phyloP scores from a whole-genome alignment of 2,329 filamentous ascomycete genomes.

The Lojkania enalia region DNA sequence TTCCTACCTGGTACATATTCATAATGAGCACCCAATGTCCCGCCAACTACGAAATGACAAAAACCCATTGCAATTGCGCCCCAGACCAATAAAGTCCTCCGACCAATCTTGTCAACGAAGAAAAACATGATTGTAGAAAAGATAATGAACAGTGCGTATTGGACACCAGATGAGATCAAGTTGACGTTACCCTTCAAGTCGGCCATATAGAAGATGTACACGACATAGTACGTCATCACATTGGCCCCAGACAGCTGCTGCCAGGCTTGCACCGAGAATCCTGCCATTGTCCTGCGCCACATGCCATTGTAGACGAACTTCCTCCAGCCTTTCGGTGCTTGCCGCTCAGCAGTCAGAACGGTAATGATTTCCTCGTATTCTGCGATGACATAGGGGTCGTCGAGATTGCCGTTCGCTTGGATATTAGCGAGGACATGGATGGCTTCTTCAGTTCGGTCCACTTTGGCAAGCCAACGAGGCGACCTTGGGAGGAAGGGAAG shows the following conservation, averaged over 20 bases:
- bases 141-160: conserved; percentile 50
- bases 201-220: conserved; percentile 65
- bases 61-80: conserved; percentile 50
- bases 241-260: conserved; percentile 49
- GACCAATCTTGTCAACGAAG: conserved; percentile 48
- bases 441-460: conserved; percentile 51
- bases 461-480: conserved; percentile 55
- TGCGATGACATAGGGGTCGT: conserved; percentile 53
- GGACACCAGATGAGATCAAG: conserved; percentile 44
- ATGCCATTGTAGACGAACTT: conserved; percentile 58
- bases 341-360: conserved; percentile 47
- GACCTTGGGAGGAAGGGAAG: conserved; percentile 53
- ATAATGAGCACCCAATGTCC: conserved; percentile 46
- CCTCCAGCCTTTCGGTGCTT: conserved; percentile 45
- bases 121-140: conserved; percentile 47
- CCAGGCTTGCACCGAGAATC: conserved; percentile 61
- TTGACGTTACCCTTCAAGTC: conserved; percentile 58
- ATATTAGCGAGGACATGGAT: conserved; percentile 50
- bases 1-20: conserved; percentile 44
- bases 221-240: conserved; percentile 57
- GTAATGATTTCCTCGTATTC: conserved; percentile 54
- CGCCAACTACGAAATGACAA: conserved; percentile 54
- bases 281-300: conserved; percentile 61
- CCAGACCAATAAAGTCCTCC: conserved; percentile 47
- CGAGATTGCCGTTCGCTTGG: conserved; percentile 49